Evolutionary conservation across 2,329 filamentous ascomycete species (phyloP).

Genomic region (Paradendryphiella salina): DNA sequence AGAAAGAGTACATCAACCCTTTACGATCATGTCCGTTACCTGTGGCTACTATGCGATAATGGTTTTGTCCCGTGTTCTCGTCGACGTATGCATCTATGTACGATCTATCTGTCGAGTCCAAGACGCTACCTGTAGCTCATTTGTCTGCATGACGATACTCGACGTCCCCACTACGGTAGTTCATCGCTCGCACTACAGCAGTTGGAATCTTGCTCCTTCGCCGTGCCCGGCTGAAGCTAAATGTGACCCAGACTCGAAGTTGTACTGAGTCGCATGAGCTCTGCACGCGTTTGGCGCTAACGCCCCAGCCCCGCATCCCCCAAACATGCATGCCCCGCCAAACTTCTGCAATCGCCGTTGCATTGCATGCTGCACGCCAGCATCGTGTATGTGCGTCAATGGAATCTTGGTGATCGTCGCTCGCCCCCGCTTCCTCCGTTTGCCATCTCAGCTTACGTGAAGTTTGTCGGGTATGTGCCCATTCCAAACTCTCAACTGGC

Average conservation of each 20-base stretch:
- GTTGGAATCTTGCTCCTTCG: no score
- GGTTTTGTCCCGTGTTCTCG: background rate
- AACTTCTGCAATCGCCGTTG: conserved; percentile 5
- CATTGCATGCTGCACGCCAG: conserved; percentile 16
- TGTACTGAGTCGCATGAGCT: conserved; percentile 9
- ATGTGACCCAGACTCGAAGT: background rate
- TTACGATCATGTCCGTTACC: background rate
- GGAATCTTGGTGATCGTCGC: background rate
- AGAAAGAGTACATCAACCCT: conserved; percentile 24
- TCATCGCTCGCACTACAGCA: no score
- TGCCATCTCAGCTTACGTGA: background rate
- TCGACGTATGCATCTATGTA: background rate
- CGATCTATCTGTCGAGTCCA: conserved; percentile 4
- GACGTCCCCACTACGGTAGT: no score
- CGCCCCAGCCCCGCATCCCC: conserved; percentile 14
- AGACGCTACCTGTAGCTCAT: background rate
- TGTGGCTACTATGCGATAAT: background rate
- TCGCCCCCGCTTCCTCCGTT: background rate
- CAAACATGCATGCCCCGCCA: conserved; percentile 13
- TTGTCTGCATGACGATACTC: background rate
- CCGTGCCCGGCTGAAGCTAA: background rate
- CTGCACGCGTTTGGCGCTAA: conserved; percentile 16
- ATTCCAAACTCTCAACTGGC: no score
- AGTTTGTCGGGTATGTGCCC: no score
- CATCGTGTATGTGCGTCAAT: conserved; percentile 6